Base-by-base conservation (phyloP, 768 basidiomycete species). In the Ephemerocybe angulata region DNA sequence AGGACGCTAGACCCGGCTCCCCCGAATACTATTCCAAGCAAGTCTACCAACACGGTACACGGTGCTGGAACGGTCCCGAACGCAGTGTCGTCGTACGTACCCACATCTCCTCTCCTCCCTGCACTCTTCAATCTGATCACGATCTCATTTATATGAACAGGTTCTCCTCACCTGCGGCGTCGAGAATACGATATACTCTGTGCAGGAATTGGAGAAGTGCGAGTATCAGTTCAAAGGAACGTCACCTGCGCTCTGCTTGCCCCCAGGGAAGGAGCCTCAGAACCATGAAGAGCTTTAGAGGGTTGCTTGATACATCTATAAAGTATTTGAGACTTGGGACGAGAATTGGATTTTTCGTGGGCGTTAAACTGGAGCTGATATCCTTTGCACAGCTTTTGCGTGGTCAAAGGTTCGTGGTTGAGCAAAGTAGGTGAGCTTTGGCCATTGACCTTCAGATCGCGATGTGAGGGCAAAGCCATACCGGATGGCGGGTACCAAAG, bases 61-160 rank as follows among this genome's bases (percentile, higher is more conserved):
- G 86, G 64, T 98, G 96, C 75, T 97, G 95, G 96, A 97, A 97
- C 63, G 96, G 97, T 1, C 97, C 97, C 3, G 81, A 90, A 59
- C 84, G 96, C 28, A 93, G 82, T 57, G 88, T 93, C 29, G 78
- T 83, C 66, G 93, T 91, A 68, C 48, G 80, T 70, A 11, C 15
- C 12, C 33, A 19, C 37, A 2, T 33, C 52, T 30, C 38, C 38
- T 41, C 5, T 41, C 38, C 38, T 41, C 6, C n/a, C 5, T 41
- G 7, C 38, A 10, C 38, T 41, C 38, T 41, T 19, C 38, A 8
- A 6, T 41, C 38, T 7, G 15, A 17, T 19, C 38, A 10, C 38
- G 15, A 13, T 19, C n/a, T 50, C 25, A 44, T 48, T 27, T 44
- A 35, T 48, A 29, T 2, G 12, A 8, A 3, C 57, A 95, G 90